Evolutionary conservation across 345 rosid genomes (phyloP), one percentile per base, ranked within the genome.

Genomic region (Acer campestre): DNA sequence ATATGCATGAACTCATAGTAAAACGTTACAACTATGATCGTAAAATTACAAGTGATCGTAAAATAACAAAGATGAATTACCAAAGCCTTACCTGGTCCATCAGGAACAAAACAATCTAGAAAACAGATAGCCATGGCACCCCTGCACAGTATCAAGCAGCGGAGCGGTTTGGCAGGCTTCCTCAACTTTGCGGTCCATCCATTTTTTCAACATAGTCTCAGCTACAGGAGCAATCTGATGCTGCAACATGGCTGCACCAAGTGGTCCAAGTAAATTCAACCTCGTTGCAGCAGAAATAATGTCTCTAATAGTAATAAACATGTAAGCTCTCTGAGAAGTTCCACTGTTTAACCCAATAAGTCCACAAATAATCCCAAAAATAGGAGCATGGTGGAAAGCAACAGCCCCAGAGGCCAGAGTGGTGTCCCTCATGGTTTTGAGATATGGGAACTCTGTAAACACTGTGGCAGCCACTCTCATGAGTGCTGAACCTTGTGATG

Each of bases 81-180:
- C 3, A 25, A 67, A 38, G 53, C 53, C 2, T 20, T 42, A 40
- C 20, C 13, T 68, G 72, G 42, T 12, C 10, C 80, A 65, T 91
- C 86, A 94, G 55, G 96, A 92, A 79, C 92, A 90, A 79, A 94
- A 93, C 84, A 94, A 75, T 79, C 97, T 90, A 1, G 98, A 94
- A 80, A 91, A 94, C 89, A 92, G 80, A 85, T 92, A 94, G 77
- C 82, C 75, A 59, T 89, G 98, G 78, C 92, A 93, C 40, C 97
- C 97, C 76, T 95, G 97, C 20, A 89, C 80, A 20, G 88, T 83
- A 77, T 91, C 98, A 20, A 95, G 89, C 82, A 95, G 84, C 42
- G 98, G 98, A 70, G 90, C 82, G 1, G 97, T 91, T 76, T 93
- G 95, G 82, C 95, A 95, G 0, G 97, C 98, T 76, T 94, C 97